These are phyloP conservation scores for Pleurotus eryngii DNA, from an alignment of 768 basidiomycete species.

Conservation along the genomic window DNA sequence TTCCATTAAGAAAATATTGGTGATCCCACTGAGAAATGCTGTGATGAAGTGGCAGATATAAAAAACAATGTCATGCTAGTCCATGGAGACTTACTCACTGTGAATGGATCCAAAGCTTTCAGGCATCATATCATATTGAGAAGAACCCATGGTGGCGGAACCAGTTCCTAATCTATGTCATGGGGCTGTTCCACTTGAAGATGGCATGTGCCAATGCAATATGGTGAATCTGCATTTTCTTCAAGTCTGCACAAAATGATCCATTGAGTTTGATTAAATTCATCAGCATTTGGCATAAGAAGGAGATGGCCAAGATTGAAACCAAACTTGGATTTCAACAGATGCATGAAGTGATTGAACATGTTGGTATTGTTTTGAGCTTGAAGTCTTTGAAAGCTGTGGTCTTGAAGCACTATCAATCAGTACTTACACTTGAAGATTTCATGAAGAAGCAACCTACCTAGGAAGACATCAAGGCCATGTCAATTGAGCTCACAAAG, in stretches of 20 bases:
- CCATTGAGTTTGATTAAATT: slow-evolving; percentile 16
- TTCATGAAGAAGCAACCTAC: slow-evolving; percentile 28
- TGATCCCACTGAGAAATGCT: slow-evolving; percentile 13
- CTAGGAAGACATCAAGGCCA: slow-evolving; percentile 17
- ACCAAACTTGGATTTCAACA: slow-evolving; percentile 30
- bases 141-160: slow-evolving; percentile 12
- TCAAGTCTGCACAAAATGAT: slow-evolving; percentile 13
- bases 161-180: slow-evolving; percentile 17
- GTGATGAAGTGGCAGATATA: slow-evolving; percentile 3
- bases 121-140: slow-evolving; percentile 11
- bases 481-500: slow-evolving; percentile 20
- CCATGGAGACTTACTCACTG: slow-evolving; percentile 21
- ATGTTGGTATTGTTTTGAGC: slow-evolving; percentile 21
- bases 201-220: slow-evolving; percentile 27
- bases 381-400: slow-evolving; percentile 29
- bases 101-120: slow-evolving; percentile 13
- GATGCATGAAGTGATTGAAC: slow-evolving; percentile 32
- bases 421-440: slow-evolving; percentile 16
- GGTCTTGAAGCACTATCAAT: slow-evolving; percentile 7
- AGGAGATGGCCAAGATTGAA: slow-evolving; percentile 27
- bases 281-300: slow-evolving; percentile 20
- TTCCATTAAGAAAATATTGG: slow-evolving; percentile 19
- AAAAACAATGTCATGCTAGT: slow-evolving; percentile 17
- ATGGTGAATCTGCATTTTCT: slow-evolving; percentile 19
- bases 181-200: slow-evolving; percentile 27